A percentile compares a stretch with the other conserved stretches of the same genome.
Evolutionary conservation across 1,139 yeast genomes (phyloP).

Genomic region (Torulaspora globosa): DNA sequence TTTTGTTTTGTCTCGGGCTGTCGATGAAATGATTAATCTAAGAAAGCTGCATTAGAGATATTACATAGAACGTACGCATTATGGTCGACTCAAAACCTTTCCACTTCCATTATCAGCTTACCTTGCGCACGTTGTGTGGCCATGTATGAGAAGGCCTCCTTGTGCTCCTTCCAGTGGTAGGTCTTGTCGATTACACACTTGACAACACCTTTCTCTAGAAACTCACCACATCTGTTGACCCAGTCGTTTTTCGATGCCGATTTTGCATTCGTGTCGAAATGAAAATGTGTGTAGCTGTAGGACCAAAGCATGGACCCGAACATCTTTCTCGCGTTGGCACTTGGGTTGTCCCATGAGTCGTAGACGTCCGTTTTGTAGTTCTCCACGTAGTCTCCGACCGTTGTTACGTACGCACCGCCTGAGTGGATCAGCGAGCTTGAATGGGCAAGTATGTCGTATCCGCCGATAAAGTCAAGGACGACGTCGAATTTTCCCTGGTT

Average conservation of each 20-base stretch:
- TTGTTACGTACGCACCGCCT: constrained; percentile 49
- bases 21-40: constrained; percentile 23
- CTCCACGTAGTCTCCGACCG: constrained; percentile 51
- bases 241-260: constrained; percentile 33
- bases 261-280: constrained; percentile 36
- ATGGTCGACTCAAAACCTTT: constrained; percentile 32
- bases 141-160: constrained; percentile 51
- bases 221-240: constrained; percentile 39
- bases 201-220: constrained; percentile 44
- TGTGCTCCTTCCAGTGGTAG: constrained; percentile 49
- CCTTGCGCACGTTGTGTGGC: constrained; percentile 57
- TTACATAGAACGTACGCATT: constrained; percentile 10
- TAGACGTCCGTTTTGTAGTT: constrained; percentile 39
- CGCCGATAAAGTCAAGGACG: constrained; percentile 51
- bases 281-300: constrained; percentile 37
- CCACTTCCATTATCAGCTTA: constrained; percentile 50
- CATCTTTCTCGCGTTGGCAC: constrained; percentile 40
- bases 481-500: constrained; percentile 41
- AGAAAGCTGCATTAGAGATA: constrained; percentile 6
- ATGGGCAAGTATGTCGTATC: constrained; percentile 37
- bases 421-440: constrained; percentile 36
- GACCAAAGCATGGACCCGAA: constrained; percentile 38
- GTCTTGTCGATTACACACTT: constrained; percentile 50
- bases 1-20: constrained; percentile 33
- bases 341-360: constrained; percentile 39